Base-by-base conservation (phyloP, 2,329 filamentous ascomycete species). In the Clonostachys solani region DNA sequence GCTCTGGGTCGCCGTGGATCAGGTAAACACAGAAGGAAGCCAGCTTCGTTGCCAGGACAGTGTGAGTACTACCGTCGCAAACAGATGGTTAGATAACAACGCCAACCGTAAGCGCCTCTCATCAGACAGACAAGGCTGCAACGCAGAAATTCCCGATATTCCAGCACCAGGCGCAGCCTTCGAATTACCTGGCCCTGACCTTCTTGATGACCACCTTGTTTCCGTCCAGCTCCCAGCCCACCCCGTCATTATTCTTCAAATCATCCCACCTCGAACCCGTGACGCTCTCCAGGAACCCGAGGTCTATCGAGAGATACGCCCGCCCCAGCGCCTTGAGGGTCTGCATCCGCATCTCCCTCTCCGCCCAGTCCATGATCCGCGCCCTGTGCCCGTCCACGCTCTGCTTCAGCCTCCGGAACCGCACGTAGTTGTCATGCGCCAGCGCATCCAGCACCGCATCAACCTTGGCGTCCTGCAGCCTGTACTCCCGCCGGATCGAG, bases 281-380 rank as follows among this genome's bases (percentile, higher is more conserved):
- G 48, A 81, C 77, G 60, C 75, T 77, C 67, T 94, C 88, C 44
- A 96, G 67, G 63, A 85, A 89, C 5, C 61, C 62, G 49, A 78
- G 65, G 46, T 90, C 87, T 9, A 90, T 84, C 17, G 71, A 81
- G 53, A 96, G 68, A 64, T 99, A 99, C 5, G 86, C 80, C 59
- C 84, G 80, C 1, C 90, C 91, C 47, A 97, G 80, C 62, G 91
- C 94, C 71, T 96, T 95, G 55, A 97, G 72, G 34, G 88, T 83
- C 66, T 92, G 86, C 54, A 81, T 73, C 55, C 87, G 76, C 60
- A 96, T 76, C n/a, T 79, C 75, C 19, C 83, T 79, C 55, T 89
- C 87, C 9, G 89, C 87, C 73, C 84, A 92, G 59, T 90, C 87
- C 75, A 97, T 84, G 48, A 99, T 69, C 47, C 83, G 81, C 36